Conservation (phyloP, 179 eudicot genomes). For the Beta lomatogona region DNA sequence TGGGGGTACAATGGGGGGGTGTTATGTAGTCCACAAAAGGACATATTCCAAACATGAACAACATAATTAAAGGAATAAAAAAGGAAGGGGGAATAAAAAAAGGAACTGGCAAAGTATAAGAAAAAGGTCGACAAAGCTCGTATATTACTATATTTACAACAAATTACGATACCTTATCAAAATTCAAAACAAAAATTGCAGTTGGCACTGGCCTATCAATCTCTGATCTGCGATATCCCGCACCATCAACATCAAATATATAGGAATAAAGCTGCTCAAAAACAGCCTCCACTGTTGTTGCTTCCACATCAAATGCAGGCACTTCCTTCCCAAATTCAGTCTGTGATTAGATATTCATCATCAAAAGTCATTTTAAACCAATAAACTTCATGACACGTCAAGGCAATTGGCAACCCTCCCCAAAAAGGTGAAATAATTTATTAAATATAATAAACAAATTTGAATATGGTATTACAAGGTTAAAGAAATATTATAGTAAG, state of each 20-base stretch:
- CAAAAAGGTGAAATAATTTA: background rate
- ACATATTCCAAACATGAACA: background rate
- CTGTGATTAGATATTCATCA: slow-evolving; percentile 39
- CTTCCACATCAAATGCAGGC: slow-evolving; percentile 92
- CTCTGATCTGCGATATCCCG: slow-evolving; percentile 50
- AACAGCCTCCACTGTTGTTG: slow-evolving; percentile 80
- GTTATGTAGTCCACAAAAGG: no score
- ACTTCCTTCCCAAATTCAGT: slow-evolving; percentile 93
- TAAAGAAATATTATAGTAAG: background rate
- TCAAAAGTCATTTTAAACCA: background rate
- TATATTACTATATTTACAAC: background rate
- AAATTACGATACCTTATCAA: slow-evolving; percentile 72
- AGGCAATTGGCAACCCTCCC: background rate
- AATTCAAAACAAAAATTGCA: slow-evolving; percentile 86
- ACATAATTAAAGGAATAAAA: background rate
- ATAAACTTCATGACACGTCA: background rate
- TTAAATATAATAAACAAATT: background rate
- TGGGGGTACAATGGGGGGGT: no score
- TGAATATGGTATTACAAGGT: background rate
- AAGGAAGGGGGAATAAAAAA: no score
- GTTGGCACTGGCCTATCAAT: slow-evolving; percentile 77
- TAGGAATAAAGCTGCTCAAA: slow-evolving; percentile 82
- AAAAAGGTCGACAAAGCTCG: background rate
- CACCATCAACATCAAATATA: slow-evolving; percentile 71
- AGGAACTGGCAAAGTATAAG: background rate